Base-by-base conservation (phyloP, 768 basidiomycete genomes). In the Leccinellum luteum region DNA sequence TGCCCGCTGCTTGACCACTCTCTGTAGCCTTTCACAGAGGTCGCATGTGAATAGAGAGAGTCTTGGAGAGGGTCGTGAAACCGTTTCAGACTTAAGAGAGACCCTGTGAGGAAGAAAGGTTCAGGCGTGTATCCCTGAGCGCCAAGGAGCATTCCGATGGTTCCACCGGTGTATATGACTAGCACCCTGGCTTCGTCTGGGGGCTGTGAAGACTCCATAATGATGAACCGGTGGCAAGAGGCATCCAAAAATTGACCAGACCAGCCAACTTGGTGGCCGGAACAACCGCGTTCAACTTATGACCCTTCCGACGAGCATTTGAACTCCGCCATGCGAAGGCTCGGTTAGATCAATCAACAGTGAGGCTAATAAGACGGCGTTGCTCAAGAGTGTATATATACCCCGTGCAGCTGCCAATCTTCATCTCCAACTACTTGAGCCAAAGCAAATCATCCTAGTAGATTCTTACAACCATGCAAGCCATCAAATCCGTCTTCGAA, bases 1-100 rank as follows among this genome's bases (percentile, higher is more conserved):
- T 82, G 79, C 8, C 85, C 88, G 60, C 81, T 85, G 52, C 64
- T 78, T 61, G 81, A 86, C 89, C 94, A 95, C 56, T 85, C 78
- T 57, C 89, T 78, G 68, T 87, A 96, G 6, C 89, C 86, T 67
- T 88, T 84, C 8, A 94, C 87, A 21, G 92, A 89, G 7, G 78
- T 76, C 0, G 91, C 83, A 63, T 92, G 83, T 1, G 91, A 92
- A 66, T 92, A 94, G 23, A 96, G 74, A 1, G 93, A 94, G 58
- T 92, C 87, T 69, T 90, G 88, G 23, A 86, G 74, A 4, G 94
- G 95, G 63, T 98, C 95, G 72, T 98, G 92, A 66, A 98, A 98
- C 13, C 95, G 85, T 38, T 83, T 83, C 73, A 94, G 92, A 62
- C 86, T 86, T 63, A 82, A 78, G 28, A 96, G 81, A 0, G 87